phyloP scores from a whole-genome alignment of 2,329 filamentous ascomycete species.

The Aspergillus sp. region DNA sequence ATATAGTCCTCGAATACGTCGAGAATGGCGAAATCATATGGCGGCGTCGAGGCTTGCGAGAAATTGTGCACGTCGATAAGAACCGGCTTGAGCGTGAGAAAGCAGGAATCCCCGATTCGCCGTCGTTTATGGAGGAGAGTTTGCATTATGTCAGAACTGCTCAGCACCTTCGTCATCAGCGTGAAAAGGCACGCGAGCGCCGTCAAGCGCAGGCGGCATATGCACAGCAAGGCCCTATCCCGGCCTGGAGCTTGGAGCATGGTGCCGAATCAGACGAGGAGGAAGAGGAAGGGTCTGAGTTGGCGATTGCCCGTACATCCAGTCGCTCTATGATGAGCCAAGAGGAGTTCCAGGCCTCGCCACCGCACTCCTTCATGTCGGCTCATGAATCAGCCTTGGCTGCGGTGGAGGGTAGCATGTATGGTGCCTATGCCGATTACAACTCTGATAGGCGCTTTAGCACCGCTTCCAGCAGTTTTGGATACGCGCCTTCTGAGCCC shows the following conservation, averaged over 20 bases:
- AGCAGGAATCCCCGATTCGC: constrained; percentile 74
- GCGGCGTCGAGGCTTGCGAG: constrained; percentile 82
- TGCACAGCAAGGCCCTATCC: constrained; percentile 52
- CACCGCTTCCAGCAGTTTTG: constrained; percentile 66
- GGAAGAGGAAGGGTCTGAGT: constrained; percentile 43
- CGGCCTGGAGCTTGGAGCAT: constrained; percentile 83
- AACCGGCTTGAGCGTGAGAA: constrained; percentile 71
- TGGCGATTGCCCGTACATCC: constrained; percentile 32
- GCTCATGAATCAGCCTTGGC: constrained; percentile 37
- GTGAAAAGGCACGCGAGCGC: constrained; percentile 60
- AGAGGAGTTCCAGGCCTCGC: constrained; percentile 56
- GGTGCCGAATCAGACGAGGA: constrained; percentile 58
- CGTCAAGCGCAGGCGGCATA: constrained; percentile 59
- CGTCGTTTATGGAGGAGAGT: constrained; percentile 45
- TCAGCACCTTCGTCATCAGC: constrained; percentile 41
- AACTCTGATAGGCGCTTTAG: constrained; percentile 72
- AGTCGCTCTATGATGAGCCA: constrained; percentile 37
- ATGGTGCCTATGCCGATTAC: constrained; percentile 66
- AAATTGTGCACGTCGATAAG: constrained; percentile 81
- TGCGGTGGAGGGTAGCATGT: constrained; percentile 76
- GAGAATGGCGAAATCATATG: constrained; percentile 92
- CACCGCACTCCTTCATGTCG: constrained; percentile 53
- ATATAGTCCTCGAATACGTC: constrained; percentile 94
- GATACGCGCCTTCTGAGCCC: constrained; percentile 44
- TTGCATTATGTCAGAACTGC: constrained; percentile 41